Conservation (phyloP, 1,284 basidiomycete species). For the Boletellus deceptivus region DNA sequence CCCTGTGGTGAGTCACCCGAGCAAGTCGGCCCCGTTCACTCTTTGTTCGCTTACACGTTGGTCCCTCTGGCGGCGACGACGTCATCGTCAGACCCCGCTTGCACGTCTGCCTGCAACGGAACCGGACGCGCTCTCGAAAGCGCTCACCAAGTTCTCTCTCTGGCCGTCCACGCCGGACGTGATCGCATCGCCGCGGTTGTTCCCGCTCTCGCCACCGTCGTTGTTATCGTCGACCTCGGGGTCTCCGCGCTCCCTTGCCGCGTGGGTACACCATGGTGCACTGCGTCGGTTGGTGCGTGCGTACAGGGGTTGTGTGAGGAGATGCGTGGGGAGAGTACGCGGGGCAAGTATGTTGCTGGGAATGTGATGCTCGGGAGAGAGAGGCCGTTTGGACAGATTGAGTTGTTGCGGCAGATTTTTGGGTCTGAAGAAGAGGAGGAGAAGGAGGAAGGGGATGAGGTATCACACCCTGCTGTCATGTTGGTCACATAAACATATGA, state of each 20-base stretch:
- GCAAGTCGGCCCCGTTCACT: background rate
- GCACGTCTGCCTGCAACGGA: constrained; percentile 61
- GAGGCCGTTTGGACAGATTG: constrained; percentile 75
- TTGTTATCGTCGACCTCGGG: too few relatives aligned
- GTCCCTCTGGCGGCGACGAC: background rate
- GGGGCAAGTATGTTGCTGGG: constrained; percentile 76
- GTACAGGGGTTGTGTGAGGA: constrained; percentile 74
- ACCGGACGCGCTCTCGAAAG: constrained; percentile 50
- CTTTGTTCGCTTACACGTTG: too few relatives aligned
- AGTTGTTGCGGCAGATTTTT: constrained; percentile 71
- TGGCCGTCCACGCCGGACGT: constrained; percentile 71
- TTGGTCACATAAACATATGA: too few relatives aligned
- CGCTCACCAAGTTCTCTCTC: constrained; percentile 58
- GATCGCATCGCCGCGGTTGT: constrained; percentile 76
- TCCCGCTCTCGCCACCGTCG: constrained; percentile 65
- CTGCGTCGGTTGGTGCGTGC: constrained; percentile 64
- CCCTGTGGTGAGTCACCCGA: constrained; percentile 45
- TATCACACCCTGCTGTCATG: too few relatives aligned
- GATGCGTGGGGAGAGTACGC: constrained; percentile 64
- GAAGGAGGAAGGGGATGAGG: too few relatives aligned
- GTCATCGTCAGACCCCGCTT: constrained; percentile 54
- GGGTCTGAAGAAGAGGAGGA: constrained; percentile 49
- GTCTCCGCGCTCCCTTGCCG: constrained; percentile 42
- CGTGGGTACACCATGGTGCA: constrained; percentile 72
- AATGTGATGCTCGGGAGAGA: constrained; percentile 84